Conservation (phyloP, 352 stramenopile species). For the Phytopythium sindhum region DNA sequence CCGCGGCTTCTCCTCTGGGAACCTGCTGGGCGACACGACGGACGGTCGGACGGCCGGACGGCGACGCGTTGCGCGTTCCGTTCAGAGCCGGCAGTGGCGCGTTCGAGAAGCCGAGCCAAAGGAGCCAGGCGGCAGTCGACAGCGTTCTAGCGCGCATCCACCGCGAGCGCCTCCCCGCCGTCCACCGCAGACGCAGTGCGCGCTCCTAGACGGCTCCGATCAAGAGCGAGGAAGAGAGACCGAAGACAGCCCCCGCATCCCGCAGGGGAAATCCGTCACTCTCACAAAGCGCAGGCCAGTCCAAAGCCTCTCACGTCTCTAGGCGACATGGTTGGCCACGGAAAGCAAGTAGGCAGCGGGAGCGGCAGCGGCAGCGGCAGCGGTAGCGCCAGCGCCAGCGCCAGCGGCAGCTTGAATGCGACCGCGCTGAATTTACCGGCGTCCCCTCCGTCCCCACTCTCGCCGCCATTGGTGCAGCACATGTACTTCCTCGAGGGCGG, state of each 20-base stretch:
- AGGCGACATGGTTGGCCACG: neutral
- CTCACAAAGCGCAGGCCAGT: neutral
- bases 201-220: neutral
- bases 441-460: neutral
- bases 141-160: neutral
- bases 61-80: neutral
- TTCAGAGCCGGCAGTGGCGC: neutral
- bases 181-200: neutral
- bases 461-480: slow-evolving; percentile 25
- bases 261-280: neutral
- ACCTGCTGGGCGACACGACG: too few species aligned
- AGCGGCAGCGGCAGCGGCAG: too few species aligned
- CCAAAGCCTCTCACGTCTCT: neutral
- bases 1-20: too few species aligned
- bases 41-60: too few species aligned
- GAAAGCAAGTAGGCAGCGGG: slow-evolving; percentile 10
- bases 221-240: neutral
- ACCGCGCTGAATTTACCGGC: neutral
- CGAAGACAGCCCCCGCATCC: too few species aligned
- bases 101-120: neutral
- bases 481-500: slow-evolving; percentile 80
- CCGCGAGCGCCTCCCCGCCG: neutral
- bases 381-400: too few species aligned
- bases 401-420: slow-evolving; percentile 11
- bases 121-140: neutral